A percentile compares a stretch with the other conserved stretches of the same genome.
phyloP scores from a whole-genome alignment of 2,329 filamentous ascomycete species.

The Neopestalotiopsis sp. region DNA sequence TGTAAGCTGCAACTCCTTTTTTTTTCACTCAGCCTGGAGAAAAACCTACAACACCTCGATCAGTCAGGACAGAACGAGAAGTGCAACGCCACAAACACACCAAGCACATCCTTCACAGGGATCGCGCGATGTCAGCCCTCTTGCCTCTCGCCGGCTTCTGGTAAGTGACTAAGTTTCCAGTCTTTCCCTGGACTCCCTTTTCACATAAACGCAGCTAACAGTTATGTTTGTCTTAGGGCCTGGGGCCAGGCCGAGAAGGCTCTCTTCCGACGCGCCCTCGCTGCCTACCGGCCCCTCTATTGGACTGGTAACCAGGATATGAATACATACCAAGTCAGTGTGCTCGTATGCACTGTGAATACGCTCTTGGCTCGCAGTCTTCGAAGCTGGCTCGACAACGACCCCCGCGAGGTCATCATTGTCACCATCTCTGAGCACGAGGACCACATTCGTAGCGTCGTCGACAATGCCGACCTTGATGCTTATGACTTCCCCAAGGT shows the following conservation, averaged over 20 bases:
- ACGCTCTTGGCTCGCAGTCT: neutral
- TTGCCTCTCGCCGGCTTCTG: neutral
- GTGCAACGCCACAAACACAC: neutral
- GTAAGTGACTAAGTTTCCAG: neutral
- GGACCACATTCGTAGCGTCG: neutral
- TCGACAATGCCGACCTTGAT: constrained; percentile 21
- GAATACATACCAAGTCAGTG: neutral
- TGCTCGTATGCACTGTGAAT: neutral
- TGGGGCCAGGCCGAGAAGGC: neutral
- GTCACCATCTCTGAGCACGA: neutral
- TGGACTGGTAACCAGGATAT: too few species aligned
- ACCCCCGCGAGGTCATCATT: neutral
- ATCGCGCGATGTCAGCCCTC: neutral
- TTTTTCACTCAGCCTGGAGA: too few species aligned
- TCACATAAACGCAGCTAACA: neutral
- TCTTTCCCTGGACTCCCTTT: neutral
- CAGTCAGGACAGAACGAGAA: neutral
- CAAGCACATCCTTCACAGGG: neutral
- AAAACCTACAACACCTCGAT: too few species aligned
- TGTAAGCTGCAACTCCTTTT: too few species aligned
- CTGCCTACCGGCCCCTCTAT: neutral
- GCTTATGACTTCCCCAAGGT: constrained; percentile 9
- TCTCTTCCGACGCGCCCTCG: neutral
- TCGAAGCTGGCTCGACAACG: neutral
- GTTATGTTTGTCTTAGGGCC: neutral